A percentile compares a stretch with the other conserved stretches of the same genome.
These are phyloP conservation scores for Cystofilobasidium macerans DNA, from an alignment of 768 basidiomycete genomes.

Conservation along the genomic window DNA sequence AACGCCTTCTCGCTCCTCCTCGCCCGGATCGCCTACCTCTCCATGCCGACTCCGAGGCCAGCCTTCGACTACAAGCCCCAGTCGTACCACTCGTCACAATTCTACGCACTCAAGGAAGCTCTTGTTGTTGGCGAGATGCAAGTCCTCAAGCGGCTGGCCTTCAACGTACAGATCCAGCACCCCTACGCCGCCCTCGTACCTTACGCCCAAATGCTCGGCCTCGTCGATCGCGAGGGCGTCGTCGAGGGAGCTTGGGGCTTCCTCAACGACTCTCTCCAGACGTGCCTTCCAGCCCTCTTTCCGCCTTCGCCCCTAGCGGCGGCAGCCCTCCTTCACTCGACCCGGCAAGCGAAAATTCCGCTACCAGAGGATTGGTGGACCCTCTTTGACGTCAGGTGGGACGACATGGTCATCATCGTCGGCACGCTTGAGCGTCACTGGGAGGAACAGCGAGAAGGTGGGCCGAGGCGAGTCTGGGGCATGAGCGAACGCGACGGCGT, in stretches of 20 bases:
- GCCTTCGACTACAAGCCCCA: conserved; percentile 63
- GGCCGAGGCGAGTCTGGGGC: not conserved
- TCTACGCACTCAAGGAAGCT: conserved; percentile 90
- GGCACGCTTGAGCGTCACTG: not conserved
- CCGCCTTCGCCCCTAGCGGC: conserved; percentile 81
- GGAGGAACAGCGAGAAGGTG: not conserved
- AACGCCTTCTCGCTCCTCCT: conserved; percentile 84
- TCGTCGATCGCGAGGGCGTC: conserved; percentile 52
- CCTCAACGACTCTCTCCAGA: conserved; percentile 88
- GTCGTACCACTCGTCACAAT: conserved; percentile 77
- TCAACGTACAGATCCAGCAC: conserved; percentile 83
- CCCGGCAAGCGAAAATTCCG: conserved; percentile 48
- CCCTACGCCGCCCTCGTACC: conserved; percentile 92
- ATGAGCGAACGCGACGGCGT: not conserved
- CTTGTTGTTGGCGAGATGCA: conserved; percentile 96
- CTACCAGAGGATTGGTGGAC: conserved; percentile 83
- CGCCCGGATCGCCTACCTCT: conserved; percentile 56
- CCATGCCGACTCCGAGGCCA: conserved; percentile 28
- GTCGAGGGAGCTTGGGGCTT: conserved; percentile 83
- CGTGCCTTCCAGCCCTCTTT: conserved; percentile 81
- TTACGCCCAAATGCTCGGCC: conserved; percentile 79
- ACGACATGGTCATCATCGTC: conserved; percentile 56
- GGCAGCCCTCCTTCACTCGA: conserved; percentile 72
- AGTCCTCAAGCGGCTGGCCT: conserved; percentile 85
- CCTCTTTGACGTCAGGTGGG: conserved; percentile 81